Percentiles rank a stretch among this genome's conserved stretches.
phyloP scores from a whole-genome alignment of 2,329 filamentous ascomycete species.

The Myriosclerotinia scirpicola region DNA sequence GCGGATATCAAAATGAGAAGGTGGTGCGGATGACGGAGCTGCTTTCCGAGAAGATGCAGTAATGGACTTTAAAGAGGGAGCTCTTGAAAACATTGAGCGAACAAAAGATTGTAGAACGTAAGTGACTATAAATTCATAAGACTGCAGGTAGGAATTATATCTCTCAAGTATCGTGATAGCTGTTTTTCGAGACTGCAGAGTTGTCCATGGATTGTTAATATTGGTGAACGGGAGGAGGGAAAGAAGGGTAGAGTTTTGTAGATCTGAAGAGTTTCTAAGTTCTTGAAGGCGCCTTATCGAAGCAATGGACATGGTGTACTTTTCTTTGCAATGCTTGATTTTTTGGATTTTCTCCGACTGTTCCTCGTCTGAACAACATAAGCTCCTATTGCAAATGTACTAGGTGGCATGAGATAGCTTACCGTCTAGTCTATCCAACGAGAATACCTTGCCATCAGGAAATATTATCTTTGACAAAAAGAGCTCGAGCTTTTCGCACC shows the following conservation, averaged over 20 bases:
- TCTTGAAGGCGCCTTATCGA: conserved; percentile 24
- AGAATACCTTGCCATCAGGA: conserved; percentile 31
- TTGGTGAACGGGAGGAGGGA: conserved; percentile 43
- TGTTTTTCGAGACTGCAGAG: conserved; percentile 35
- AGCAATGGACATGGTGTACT: conserved; percentile 28
- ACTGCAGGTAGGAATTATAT: conserved; percentile 29
- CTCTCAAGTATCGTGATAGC: conserved; percentile 42
- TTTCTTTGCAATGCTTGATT: conserved; percentile 26
- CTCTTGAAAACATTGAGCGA: conserved; percentile 63
- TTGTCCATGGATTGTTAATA: conserved; percentile 44
- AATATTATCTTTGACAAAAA: conserved; percentile 34
- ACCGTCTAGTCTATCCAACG: conserved; percentile 35
- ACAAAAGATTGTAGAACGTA: conserved; percentile 62
- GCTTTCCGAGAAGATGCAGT: conserved; percentile 59
- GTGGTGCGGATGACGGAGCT: conserved; percentile 46
- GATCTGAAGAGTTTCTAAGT: neutral
- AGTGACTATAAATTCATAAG: conserved; percentile 49
- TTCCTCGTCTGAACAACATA: neutral
- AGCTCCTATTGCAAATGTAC: neutral
- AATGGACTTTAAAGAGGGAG: conserved; percentile 51
- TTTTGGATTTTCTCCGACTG: neutral
- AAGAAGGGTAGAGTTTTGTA: conserved; percentile 34
- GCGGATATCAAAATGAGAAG: conserved; percentile 41
- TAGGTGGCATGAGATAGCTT: neutral
- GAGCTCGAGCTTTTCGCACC: conserved; percentile 27